Base-by-base conservation (phyloP, 2,329 filamentous ascomycete species). In the Diaporthe citrichinensis region DNA sequence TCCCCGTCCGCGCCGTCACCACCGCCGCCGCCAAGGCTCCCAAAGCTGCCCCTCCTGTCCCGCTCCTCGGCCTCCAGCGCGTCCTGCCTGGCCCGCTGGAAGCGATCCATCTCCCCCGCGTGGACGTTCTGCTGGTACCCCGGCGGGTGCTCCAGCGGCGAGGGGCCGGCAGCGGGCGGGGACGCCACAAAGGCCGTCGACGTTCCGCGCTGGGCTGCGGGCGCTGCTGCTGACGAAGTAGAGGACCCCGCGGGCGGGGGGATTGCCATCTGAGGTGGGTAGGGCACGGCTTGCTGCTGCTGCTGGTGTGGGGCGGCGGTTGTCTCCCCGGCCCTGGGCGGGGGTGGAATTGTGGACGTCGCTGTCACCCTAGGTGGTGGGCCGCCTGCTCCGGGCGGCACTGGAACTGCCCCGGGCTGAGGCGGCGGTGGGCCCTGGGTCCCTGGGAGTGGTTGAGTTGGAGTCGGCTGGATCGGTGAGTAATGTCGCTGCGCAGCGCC, bases 51-150 rank as follows among this genome's bases (percentile, higher is more conserved):
- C 12, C 72, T 51, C 49, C 77, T 75, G 62, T 75, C 81, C 34
- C 81, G 81, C 78, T 78, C 78, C 76, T 78, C 82, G 77, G 77
- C 76, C 76, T 82, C 82, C 67, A 81, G 80, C 25, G 81, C 80
- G 67, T 85, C 79, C 74, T 86, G 82, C 49, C 85, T 85, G 17
- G 83, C 84, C 65, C 84, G 83, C 81, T 90, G 88, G 61, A 87
- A 83, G 74, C 84, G 86, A 76, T 82, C 86, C 74, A 89, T 85
- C 71, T 89, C 88, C n/a, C 87, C 86, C 10, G 89, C 89, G 78
- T 87, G 85, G 7, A 84, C 80, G 78, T 91, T 87, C 79, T 92
- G 90, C 69, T 89, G 86, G 78, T 92, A 92, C 20, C 90, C 90
- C 3, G 87, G 86, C 31, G 88, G 88, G 68, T 90, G 88, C 41